Evolutionary conservation across 2,329 filamentous ascomycete species (phyloP), one percentile per base, ranked within the genome.

Genomic region (Talaromyces sp.): DNA sequence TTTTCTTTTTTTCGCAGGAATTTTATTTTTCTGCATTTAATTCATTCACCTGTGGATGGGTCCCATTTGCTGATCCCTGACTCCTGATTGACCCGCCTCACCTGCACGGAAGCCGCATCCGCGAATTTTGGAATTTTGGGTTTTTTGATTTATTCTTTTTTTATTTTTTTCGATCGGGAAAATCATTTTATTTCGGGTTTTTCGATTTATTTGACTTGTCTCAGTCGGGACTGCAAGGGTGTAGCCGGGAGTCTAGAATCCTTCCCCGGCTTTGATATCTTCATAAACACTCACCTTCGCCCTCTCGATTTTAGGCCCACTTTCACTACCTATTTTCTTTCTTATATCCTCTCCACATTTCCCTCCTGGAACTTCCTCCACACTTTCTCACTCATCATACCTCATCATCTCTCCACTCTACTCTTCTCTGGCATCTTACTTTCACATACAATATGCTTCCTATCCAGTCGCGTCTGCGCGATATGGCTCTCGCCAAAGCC

Each of bases 141-240:
- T 36, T 37, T 24, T 35, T 35, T 13, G 43, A 46, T 36, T 41
- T 27, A 36, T 41, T 48, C 17, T 29, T 35, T 22, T 24, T 24
- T 24, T 9, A 20, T 44, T 33, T n/a, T n/a, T n/a, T 11, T 19
- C 32, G 33, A 30, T 24, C 13, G 9, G 42, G 19, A 44, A 17
- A 33, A 35, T 24, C 20, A 41, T 32, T 35, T 41, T 33, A 24
- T 51, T 32, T 54, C 47, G 30, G 27, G 43, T 32, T 51, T 29
- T 41, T 47, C 40, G 40, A 49, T 19, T 51, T 16, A 35, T 47
- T 56, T 47, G 36, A 50, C 49, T 58, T 60, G 51, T 63, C 55
- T 63, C 48, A 59, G 47, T 58, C 47, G 50, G 45, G 39, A 37
- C 60, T 64, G 61, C 60, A 64, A 64, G 62, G 62, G 58, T 63